Evolutionary conservation across 257 asterid species (phyloP).

Genomic region (Petrea volubilis): DNA sequence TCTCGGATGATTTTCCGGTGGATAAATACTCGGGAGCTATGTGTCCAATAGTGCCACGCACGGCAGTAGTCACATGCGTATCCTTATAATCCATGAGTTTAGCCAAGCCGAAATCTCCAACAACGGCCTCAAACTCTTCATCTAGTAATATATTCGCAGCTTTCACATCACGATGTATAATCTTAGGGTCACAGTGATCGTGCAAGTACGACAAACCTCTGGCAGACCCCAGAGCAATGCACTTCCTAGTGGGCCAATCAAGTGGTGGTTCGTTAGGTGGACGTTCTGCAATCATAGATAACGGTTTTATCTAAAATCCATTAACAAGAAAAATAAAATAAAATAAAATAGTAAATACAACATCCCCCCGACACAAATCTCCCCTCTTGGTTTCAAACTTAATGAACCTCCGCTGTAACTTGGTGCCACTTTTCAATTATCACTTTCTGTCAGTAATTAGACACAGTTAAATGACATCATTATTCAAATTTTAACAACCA

Average conservation of each 20-base stretch:
- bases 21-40: conserved; percentile 58
- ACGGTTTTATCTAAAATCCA: background rate
- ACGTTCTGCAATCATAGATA: conserved; percentile 39
- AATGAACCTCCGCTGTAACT: no score
- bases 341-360: no score
- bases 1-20: conserved; percentile 57
- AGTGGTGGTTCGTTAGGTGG: conserved; percentile 54
- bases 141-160: conserved; percentile 61
- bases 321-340: no score
- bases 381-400: no score
- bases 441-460: no score
- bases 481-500: no score
- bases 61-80: conserved; percentile 58
- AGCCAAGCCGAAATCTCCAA: conserved; percentile 61
- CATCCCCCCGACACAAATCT: no score
- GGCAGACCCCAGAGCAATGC: conserved; percentile 59
- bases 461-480: no score
- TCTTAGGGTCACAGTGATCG: conserved; percentile 58
- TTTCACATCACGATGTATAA: conserved; percentile 58
- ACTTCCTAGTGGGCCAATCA: conserved; percentile 52
- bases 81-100: conserved; percentile 63
- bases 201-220: conserved; percentile 57
- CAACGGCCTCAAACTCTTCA: conserved; percentile 59
- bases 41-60: conserved; percentile 57
- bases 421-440: no score